These are phyloP conservation scores for Thielaviopsis cerberus DNA, from an alignment of 2,329 filamentous ascomycete species.

Conservation along the genomic window DNA sequence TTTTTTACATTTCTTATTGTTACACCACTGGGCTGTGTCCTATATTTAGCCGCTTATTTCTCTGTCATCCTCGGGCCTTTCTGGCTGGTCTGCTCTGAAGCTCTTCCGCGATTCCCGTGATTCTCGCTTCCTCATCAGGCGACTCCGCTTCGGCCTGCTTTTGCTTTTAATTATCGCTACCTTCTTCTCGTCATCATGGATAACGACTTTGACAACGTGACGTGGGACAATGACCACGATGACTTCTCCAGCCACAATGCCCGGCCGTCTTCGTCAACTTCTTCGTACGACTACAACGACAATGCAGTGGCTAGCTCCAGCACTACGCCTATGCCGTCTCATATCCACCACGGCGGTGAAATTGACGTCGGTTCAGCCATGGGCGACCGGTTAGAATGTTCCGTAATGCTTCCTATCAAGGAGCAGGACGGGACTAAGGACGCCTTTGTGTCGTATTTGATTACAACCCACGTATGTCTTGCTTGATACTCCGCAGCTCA, in stretches of 20 bases:
- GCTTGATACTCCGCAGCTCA: neutral
- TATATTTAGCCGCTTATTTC: neutral
- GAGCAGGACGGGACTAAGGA: conserved; percentile 95
- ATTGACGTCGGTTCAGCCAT: conserved; percentile 7
- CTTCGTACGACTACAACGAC: conserved; percentile 8
- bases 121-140: neutral
- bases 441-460: conserved; percentile 85
- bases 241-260: conserved; percentile 15
- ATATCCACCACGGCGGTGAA: conserved; percentile 1
- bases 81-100: neutral
- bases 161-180: too few species aligned
- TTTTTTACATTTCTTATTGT: neutral
- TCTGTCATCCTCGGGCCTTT: neutral
- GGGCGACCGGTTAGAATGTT: conserved; percentile 55
- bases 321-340: neutral
- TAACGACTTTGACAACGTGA: conserved; percentile 66
- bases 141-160: neutral
- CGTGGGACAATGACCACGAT: conserved; percentile 50
- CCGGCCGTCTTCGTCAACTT: conserved; percentile 1
- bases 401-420: conserved; percentile 68
- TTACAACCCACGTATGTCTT: conserved; percentile 59
- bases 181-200: conserved; percentile 27
- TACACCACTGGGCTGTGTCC: neutral
- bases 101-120: neutral
- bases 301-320: conserved; percentile 2